Base-by-base conservation (phyloP, 305 asterid genomes). In the Ruellia speciosa region DNA sequence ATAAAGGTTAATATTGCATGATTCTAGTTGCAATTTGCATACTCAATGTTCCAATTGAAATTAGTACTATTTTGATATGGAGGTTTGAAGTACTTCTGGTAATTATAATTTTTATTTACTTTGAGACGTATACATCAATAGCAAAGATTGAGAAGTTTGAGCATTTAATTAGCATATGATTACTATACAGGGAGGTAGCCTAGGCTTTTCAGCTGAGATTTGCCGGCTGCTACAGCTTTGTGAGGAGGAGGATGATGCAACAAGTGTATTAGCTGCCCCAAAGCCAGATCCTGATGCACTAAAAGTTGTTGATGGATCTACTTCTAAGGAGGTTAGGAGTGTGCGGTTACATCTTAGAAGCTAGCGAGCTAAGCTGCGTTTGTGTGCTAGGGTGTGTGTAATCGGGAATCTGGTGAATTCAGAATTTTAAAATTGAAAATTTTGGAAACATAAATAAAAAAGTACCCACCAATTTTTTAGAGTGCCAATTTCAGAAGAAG, bases 221-320 rank as follows among this genome's bases (percentile, higher is more conserved):
- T 69, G 62, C 67, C 81, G 92, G 63, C 81, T 93, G 72, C 73
- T 93, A 78, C 97, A 84, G 72, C 86, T 82, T 37, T 82, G 67
- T 77, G 99, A 93, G 55, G 99, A 84, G 81, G 96, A 93, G 69
- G 99, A 93, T 86, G 99, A 93, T 65, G 99, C 97, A 66, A 93
- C 94, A 52, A 93, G 99, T 73, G 81, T 66, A 56, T 77, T 93
- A 74, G 83, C 88, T 70, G 81, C 94, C 5, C 89, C 95, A 52
- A 93, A 88, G 80, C 81, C 96, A 53, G 96, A 86, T 49, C 89
- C 90, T 19, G 97, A 75, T 73, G 74, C 70, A 7, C 89, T 69
- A 46, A 86, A 79, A 68, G 78, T 58, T 72, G 73, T 72, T 61
- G 70, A 60, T 62, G 80, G 65, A 65, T 63, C 84, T 69, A 70